Evolutionary conservation across 1,284 basidiomycete species (phyloP).

Genomic region (Marasmius fiardii): DNA sequence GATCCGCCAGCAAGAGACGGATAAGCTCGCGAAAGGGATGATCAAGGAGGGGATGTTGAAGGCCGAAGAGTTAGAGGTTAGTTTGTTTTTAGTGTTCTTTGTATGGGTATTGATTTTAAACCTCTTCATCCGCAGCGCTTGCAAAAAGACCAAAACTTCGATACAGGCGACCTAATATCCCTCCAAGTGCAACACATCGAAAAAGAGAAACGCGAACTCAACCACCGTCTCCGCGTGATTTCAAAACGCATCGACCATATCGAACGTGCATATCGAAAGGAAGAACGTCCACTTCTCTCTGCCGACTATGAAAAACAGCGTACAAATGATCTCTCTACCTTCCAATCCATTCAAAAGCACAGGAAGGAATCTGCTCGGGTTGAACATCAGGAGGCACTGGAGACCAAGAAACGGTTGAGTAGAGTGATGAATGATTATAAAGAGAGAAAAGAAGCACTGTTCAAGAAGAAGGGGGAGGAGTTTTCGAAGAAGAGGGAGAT

Average conservation of each 20-base stretch:
- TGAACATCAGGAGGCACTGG: conserved; percentile 70
- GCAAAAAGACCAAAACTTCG: conserved; percentile 81
- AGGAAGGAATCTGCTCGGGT: conserved; percentile 60
- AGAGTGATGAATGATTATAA: conserved; percentile 79
- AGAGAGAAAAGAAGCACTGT: conserved; percentile 55
- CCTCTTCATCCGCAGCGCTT: conserved; percentile 1
- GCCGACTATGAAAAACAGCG: conserved; percentile 92
- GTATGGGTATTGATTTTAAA: no score
- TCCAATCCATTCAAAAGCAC: conserved; percentile 62
- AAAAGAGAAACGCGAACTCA: conserved; percentile 93
- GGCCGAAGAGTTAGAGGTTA: conserved; percentile 74
- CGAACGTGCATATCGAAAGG: conserved; percentile 95
- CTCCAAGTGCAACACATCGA: conserved; percentile 94
- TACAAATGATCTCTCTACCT: conserved; percentile 67
- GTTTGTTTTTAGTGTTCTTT: conserved; percentile 21
- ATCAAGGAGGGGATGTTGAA: conserved; percentile 61
- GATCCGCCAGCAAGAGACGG: conserved; percentile 83
- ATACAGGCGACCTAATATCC: conserved; percentile 86
- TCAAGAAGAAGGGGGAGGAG: conserved; percentile 61
- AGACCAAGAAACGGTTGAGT: conserved; percentile 75
- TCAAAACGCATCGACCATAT: conserved; percentile 93
- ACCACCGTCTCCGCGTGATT: conserved; percentile 81
- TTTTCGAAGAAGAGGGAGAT: conserved; percentile 60
- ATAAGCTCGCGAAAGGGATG: conserved; percentile 40
- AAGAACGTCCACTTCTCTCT: conserved; percentile 84